These are phyloP conservation scores for Atractiella rhizophila DNA, from an alignment of 768 basidiomycete genomes.

Conservation along the genomic window DNA sequence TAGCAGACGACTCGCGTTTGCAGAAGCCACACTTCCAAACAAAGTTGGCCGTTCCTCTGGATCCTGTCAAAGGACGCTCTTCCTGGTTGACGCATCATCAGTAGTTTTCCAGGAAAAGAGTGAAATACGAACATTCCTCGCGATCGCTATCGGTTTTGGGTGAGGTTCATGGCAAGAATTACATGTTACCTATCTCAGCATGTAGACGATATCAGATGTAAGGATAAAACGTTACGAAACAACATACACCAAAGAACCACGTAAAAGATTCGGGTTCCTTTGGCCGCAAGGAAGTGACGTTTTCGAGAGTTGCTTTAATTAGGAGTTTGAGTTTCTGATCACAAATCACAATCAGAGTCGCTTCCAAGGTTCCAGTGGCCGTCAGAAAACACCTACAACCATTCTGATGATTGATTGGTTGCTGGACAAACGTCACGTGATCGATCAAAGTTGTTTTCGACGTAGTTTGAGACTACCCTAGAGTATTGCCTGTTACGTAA, in stretches of 20 bases:
- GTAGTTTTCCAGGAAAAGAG: not conserved
- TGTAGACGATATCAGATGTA: too few species aligned
- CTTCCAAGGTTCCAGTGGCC: too few species aligned
- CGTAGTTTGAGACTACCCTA: too few species aligned
- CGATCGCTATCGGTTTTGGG: slow-evolving; percentile 13
- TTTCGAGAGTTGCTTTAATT: slow-evolving; percentile 14
- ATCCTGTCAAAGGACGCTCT: slow-evolving; percentile 9
- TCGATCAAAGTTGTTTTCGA: too few species aligned
- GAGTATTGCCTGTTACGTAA: too few species aligned
- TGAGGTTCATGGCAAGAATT: slow-evolving; percentile 14
- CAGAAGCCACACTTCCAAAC: slow-evolving; percentile 16
- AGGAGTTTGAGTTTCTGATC: too few species aligned
- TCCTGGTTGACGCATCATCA: slow-evolving; percentile 4
- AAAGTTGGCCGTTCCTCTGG: slow-evolving; percentile 16
- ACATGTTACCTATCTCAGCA: slow-evolving; percentile 13
- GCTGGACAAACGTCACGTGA: too few species aligned
- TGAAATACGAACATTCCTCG: slow-evolving; percentile 6
- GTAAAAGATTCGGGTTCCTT: slow-evolving; percentile 11
- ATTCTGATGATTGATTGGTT: too few species aligned
- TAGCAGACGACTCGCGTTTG: slow-evolving; percentile 42
- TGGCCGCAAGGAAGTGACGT: slow-evolving; percentile 14
- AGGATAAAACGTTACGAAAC: too few species aligned
- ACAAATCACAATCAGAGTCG: too few species aligned
- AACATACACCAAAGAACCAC: too few species aligned
- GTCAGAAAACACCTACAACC: too few species aligned